Conservation (phyloP, 2,329 filamentous ascomycete genomes). For the Cytospora chrysosperma region DNA sequence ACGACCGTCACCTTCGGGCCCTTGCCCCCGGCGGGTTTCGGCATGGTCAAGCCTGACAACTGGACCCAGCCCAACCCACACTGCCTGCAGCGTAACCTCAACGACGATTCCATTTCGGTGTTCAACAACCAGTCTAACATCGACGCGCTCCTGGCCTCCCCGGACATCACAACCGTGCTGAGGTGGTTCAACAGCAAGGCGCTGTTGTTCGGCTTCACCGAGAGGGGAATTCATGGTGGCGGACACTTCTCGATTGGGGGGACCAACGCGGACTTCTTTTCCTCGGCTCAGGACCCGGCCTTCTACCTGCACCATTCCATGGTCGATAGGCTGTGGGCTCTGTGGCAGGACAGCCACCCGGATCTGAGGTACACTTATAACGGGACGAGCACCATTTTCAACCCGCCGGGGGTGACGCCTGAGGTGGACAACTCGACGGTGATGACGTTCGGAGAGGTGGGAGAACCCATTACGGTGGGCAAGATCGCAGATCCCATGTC, state of each 20-base stretch:
- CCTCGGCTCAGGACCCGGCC: conserved; percentile 30
- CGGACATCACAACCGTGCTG: conserved; percentile 23
- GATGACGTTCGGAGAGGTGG: conserved; percentile 11
- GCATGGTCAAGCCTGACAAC: conserved; percentile 21
- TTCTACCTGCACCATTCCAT: conserved; percentile 38
- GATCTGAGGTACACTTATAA: conserved; percentile 13
- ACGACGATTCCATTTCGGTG: neutral
- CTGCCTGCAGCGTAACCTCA: conserved; percentile 22
- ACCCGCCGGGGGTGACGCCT: conserved; percentile 6
- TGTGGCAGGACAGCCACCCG: conserved; percentile 25
- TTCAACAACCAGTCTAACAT: conserved; percentile 24
- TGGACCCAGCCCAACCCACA: conserved; percentile 16
- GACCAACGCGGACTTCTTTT: conserved; percentile 9
- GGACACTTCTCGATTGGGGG: conserved; percentile 18
- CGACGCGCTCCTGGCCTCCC: conserved; percentile 24
- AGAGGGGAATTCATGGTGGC: conserved; percentile 15
- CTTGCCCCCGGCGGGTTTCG: conserved; percentile 25
- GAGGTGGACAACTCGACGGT: conserved; percentile 16
- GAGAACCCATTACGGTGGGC: conserved; percentile 1
- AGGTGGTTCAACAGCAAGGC: conserved; percentile 17
- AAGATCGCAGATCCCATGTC: conserved; percentile 1
- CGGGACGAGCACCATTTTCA: conserved; percentile 18
- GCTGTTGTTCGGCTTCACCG: conserved; percentile 8
- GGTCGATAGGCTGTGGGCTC: conserved; percentile 28
- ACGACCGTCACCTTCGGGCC: conserved; percentile 27